Evolutionary conservation across 176 grass and related monocot genomes (phyloP).

Genomic region (Oropetium thomaeum): DNA sequence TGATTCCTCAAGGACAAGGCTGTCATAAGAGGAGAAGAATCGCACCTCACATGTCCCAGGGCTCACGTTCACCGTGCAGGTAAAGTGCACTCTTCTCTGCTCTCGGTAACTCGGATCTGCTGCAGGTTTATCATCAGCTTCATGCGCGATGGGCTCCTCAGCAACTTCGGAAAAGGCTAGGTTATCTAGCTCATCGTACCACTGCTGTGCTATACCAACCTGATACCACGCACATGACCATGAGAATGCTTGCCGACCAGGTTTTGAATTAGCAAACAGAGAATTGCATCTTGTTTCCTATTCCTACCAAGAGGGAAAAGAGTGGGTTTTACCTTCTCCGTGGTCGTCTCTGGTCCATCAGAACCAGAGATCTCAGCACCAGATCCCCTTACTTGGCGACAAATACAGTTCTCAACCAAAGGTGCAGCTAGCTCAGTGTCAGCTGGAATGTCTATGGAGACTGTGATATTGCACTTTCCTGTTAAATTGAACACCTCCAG

Average conservation of each 20-base stretch:
- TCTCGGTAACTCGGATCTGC: constrained; percentile 44
- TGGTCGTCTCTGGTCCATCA: constrained; percentile 24
- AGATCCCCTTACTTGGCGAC: constrained; percentile 80
- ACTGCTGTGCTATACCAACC: constrained; percentile 87
- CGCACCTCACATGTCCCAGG: constrained; percentile 86
- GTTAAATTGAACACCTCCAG: constrained; percentile 9
- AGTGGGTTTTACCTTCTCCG: constrained; percentile 50
- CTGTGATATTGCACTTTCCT: constrained; percentile 78
- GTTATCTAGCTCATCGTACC: constrained; percentile 93
- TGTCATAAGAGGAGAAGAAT: background rate
- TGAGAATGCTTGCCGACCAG: background rate
- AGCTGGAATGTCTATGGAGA: constrained; percentile 62
- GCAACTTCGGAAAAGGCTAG: constrained; percentile 64
- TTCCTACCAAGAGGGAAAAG: background rate
- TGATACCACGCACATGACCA: constrained; percentile 19
- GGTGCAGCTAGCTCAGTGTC: constrained; percentile 65
- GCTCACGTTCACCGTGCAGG: constrained; percentile 58
- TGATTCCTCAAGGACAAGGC: background rate
- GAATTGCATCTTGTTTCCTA: background rate
- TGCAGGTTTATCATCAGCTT: constrained; percentile 27
- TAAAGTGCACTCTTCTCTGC: constrained; percentile 53
- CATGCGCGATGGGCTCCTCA: constrained; percentile 32
- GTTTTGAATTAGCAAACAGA: background rate
- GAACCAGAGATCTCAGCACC: constrained; percentile 57
- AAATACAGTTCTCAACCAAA: constrained; percentile 63